Conservation (phyloP, 176 grass and related monocot genomes). For the Thalia dealbata region DNA sequence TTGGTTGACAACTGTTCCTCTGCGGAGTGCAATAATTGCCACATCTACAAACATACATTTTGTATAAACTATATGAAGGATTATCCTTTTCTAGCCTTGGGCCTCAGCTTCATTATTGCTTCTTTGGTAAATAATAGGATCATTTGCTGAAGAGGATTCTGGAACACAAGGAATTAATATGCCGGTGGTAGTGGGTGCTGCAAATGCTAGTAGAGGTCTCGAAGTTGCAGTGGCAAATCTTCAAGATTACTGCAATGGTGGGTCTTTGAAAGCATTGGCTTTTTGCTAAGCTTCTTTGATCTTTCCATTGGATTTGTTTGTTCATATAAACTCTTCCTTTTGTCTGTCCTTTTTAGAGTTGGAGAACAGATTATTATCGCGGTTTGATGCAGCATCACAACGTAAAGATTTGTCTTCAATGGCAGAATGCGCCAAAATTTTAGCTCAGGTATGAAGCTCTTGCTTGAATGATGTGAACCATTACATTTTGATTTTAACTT, state of each 20-base stretch:
- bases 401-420: conserved; percentile 84
- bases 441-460: conserved; percentile 62
- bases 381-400: conserved; percentile 96
- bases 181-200: conserved; percentile 59
- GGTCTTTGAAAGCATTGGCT: conserved; percentile 7
- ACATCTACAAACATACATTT: neutral
- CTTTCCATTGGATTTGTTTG: neutral
- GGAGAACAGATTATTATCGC: conserved; percentile 92
- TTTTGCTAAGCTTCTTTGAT: neutral
- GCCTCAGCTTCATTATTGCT: conserved; percentile 1
- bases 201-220: conserved; percentile 95
- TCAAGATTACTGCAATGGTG: conserved; percentile 98
- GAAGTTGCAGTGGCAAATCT: conserved; percentile 99
- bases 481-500: too few relatives aligned
- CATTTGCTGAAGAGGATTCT: conserved; percentile 95
- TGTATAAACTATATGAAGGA: too few relatives aligned
- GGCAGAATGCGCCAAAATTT: conserved; percentile 97
- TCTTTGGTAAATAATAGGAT: conserved; percentile 42
- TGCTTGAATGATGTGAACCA: neutral
- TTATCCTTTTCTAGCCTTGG: neutral
- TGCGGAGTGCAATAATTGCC: neutral
- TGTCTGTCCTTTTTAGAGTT: conserved; percentile 49
- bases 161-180: conserved; percentile 67
- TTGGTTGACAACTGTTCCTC: neutral
- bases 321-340: conserved; percentile 8